Percentiles rank a stretch among this genome's conserved stretches.
Conservation (phyloP, 805 yeast species). For the Saccharomycopsis olivae region DNA sequence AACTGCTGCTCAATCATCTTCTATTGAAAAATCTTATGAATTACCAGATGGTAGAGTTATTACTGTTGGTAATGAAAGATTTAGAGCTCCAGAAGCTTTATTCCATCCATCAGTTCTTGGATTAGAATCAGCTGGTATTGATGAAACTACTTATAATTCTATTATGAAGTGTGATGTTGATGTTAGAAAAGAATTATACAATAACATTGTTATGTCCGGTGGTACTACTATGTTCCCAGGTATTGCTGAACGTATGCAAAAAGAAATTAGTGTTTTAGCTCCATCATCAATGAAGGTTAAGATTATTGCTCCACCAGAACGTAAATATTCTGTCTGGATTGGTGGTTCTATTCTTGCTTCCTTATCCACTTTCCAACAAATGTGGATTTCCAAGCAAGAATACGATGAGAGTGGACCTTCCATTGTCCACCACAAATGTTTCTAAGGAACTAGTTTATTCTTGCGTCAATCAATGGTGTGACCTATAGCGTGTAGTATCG, state of each 20-base stretch:
- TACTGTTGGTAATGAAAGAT: constrained; percentile 99
- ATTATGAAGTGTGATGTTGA: constrained; percentile 99
- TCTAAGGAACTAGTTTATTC: constrained; percentile 36
- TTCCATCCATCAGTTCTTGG: constrained; percentile 73
- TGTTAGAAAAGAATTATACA: constrained; percentile 97
- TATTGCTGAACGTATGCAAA: constrained; percentile 99
- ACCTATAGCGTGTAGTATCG: no score
- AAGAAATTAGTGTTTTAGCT: constrained; percentile 98
- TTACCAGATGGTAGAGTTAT: constrained; percentile 99
- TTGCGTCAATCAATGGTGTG: no score
- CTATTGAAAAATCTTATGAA: constrained; percentile 98
- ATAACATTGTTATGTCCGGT: constrained; percentile 99
- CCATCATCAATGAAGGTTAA: constrained; percentile 99
- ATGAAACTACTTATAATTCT: constrained; percentile 91
- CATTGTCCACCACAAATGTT: constrained; percentile 93
- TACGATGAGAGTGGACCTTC: constrained; percentile 99
- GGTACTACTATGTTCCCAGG: constrained; percentile 99
- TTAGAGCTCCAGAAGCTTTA: constrained; percentile 99
- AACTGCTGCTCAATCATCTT: constrained; percentile 96
- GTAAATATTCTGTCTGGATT: constrained; percentile 99
- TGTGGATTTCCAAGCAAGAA: constrained; percentile 99
- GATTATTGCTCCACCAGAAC: constrained; percentile 98
- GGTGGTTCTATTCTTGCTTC: constrained; percentile 99
- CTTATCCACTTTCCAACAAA: constrained; percentile 98
- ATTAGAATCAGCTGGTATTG: constrained; percentile 96